Base-by-base conservation (phyloP, 208 protist genomes). In the Tritrichomonas musculus region DNA sequence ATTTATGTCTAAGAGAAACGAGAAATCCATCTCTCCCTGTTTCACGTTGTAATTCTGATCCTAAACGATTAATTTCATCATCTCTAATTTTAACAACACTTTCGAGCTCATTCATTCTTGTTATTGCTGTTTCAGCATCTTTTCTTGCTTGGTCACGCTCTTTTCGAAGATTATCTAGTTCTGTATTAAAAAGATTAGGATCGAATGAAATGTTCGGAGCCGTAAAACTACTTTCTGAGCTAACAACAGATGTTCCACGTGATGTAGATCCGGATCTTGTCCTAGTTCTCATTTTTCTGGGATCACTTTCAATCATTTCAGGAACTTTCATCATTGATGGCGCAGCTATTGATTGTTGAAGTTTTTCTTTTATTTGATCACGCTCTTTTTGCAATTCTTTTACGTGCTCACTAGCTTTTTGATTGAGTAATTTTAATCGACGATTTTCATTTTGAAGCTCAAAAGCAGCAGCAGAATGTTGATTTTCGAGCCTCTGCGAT, bases 341-440 rank as follows among this genome's bases (percentile, higher is more conserved):
- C 3, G 77, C 41, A 33, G 44, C 77, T 8, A 88, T 27, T 39
- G 77, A 44, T 30, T 88, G 14, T 57, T 88, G 44, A 9, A 88
- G 47, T 36, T 88, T 88, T 60, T 44, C 77, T n/a, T 57, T 88
- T 33, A 33, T 39, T 44, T 30, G 14, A 53, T 88, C 77, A 57
- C 53, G 47, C 1, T 53, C 41, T 50, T 88, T 88, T 50, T 88
- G 77, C 20, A 88, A 39, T 33, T 88, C 39, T 39, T 53, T 20
- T 20, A 88, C 77, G 20, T 88, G 77, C 44, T 53, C 27, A 39
- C 27, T 2, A 53, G 77, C 47, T 88, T 88, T 88, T 88, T 88
- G 77, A 39, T 88, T 88, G n/a, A 88, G 57, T 57, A 88, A 57
- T 39, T 57, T 88, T 49, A 88, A 53, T n/a, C 77, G 33, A 33